phyloP scores from a whole-genome alignment of 192 early-diverging fungal species.

The Coemansia sp. region DNA sequence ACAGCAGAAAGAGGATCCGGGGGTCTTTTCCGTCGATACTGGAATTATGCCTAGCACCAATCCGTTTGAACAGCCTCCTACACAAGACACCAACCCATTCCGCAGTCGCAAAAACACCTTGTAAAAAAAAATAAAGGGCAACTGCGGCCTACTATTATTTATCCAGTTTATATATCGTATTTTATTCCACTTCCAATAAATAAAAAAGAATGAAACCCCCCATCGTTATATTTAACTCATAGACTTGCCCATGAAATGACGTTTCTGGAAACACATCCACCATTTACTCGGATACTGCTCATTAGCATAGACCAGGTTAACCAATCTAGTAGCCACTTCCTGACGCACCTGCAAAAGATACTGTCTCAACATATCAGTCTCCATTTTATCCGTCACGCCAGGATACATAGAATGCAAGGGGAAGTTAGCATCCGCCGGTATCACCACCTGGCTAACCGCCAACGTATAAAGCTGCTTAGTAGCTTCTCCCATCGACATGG shows the following conservation, averaged over 20 bases:
- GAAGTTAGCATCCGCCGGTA: slow-evolving; percentile 92
- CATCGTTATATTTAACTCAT: slow-evolving; percentile 57
- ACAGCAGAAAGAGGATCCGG: background rate
- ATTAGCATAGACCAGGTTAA: slow-evolving; percentile 74
- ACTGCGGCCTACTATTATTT: background rate
- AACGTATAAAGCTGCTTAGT: slow-evolving; percentile 75
- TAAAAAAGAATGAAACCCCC: background rate
- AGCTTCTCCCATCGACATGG: slow-evolving; percentile 68
- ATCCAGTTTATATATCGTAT: background rate
- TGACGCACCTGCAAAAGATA: slow-evolving; percentile 91
- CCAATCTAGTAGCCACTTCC: slow-evolving; percentile 77
- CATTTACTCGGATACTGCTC: slow-evolving; percentile 88
- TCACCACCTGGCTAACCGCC: slow-evolving; percentile 85
- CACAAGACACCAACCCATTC: slow-evolving; percentile 16
- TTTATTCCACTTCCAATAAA: slow-evolving; percentile 1
- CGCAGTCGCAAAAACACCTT: slow-evolving; percentile 6
- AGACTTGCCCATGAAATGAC: slow-evolving; percentile 95
- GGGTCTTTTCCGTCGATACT: background rate
- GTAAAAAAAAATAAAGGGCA: background rate
- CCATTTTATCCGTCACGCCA: slow-evolving; percentile 64
- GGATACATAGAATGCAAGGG: slow-evolving; percentile 91
- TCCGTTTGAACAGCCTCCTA: slow-evolving; percentile 10
- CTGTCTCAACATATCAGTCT: slow-evolving; percentile 80
- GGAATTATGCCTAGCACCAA: background rate
- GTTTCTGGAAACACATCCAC: slow-evolving; percentile 99